Base-by-base conservation (phyloP, 208 protist species). In the Trypanosoma rangeli region DNA sequence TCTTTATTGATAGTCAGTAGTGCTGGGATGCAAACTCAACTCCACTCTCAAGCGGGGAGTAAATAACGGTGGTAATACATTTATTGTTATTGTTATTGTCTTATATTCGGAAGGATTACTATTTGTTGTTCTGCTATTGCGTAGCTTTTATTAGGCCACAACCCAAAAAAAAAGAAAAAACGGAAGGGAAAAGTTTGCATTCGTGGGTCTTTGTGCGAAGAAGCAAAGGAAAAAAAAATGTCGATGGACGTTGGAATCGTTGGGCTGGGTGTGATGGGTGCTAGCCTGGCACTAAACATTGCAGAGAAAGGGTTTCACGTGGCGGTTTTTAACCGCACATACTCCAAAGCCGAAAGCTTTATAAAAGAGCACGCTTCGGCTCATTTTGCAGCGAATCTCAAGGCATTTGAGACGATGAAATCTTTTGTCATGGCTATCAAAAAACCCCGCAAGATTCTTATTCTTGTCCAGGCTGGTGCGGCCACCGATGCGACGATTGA, bases 241-340 rank as follows among this genome's bases (percentile, higher is more conserved):
- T 94, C 86, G 33, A 92, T 94, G 84, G 94, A 97, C 72, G 90
- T 99, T 64, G 98, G 97, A 61, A 87, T 99, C 52, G 89, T 99
- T 50, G 99, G 99, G 53, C 87, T 99, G 12, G 98, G 92, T 65
- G 98, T 99, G 24, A 99, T 99, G 99, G 99, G 99, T 67, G 86
- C 98, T 74, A 99, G 99, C 84, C 78, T 99, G 31, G 97, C 97
- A 15, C 87, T 99, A 35, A 99, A 99, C 86, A 98, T 99, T 77
- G 97, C 95, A 24, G 90, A 97, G 68, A 90, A 98, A 65, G 97
- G 97, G 42, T 99, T 98, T 68, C 74, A 86, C 5, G 93, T 98
- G 15, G 86, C 94, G 13, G 89, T 98, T 18, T 97, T 90, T 78
- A 99, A 98, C 78, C 90, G 97, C 74, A 97, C 95, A 10, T 79